These are phyloP conservation scores for Paramecium sexaurelia DNA, from an alignment of 73 alveolate species.

Conservation along the genomic window DNA sequence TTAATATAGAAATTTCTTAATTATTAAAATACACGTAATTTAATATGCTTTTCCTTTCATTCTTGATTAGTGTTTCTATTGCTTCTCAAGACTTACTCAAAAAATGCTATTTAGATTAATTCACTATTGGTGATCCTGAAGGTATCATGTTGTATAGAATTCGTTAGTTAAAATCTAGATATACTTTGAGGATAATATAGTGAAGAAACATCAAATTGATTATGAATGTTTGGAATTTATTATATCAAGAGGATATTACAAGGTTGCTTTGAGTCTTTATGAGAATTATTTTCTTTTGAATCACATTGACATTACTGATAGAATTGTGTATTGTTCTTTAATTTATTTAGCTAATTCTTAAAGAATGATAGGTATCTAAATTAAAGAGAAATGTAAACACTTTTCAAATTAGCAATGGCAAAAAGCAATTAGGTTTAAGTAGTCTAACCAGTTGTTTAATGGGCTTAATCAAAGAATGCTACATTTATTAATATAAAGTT, in stretches of 20 bases:
- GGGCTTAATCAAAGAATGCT: constrained; percentile 48
- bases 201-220: not conserved
- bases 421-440: constrained; percentile 29
- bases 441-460: constrained; percentile 41
- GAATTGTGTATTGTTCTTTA: constrained; percentile 14
- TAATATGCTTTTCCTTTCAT: not conserved
- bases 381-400: constrained; percentile 5
- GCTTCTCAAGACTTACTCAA: constrained; percentile 7
- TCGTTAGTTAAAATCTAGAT: not conserved
- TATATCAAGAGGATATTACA: constrained; percentile 41
- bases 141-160: not conserved
- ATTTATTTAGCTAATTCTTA: not conserved
- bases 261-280: constrained; percentile 13
- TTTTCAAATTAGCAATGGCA: constrained; percentile 43
- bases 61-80: not conserved
- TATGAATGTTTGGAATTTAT: constrained; percentile 40
- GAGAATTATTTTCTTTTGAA: constrained; percentile 28
- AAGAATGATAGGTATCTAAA: constrained; percentile 34
- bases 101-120: constrained; percentile 44
- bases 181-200: not conserved
- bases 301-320: constrained; percentile 44
- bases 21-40: constrained; percentile 49
- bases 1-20: constrained; percentile 17
- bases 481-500: constrained; percentile 35
- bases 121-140: constrained; percentile 46